Base-by-base conservation (phyloP, 768 basidiomycete genomes). In the Tremella yokohamensis region DNA sequence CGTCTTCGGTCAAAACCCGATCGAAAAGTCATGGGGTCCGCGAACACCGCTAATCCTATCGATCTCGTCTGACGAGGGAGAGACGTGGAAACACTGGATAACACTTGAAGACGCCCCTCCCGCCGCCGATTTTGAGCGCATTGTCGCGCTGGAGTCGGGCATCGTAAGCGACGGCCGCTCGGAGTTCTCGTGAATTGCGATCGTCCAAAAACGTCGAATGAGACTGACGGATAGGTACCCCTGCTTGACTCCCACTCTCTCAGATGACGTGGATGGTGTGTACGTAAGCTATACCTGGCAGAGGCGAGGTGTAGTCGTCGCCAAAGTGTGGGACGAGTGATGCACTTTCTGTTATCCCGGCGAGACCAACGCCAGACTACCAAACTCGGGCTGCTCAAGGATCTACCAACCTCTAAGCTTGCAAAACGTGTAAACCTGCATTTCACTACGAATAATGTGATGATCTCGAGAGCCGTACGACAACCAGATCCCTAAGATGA, bases 221-320 rank as follows among this genome's bases (percentile, higher is more conserved):
- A 11, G 18, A 29, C 55, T 56, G 55, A 56, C 39, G 25, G 13
- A 15, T 18, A 58, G 58, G 3, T 61, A 61, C 29, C 60, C 63
- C 1, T 54, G 47, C n/a, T 45, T 64, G 15, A 54, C 40, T 2
- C 51, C 60, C 7, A 61, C 59, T n/a, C 40, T 15, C 3, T 38
- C 48, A 3, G 63, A 55, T 38, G 63, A 61, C 34, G 52, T n/a
- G 20, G 37, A 24, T 8, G 63, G 63, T 11, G 63, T 64, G 11
- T 64, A 60, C 60, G 47, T 60, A 3, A 57, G 51, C 42, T 64
- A 55, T 19, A 64, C 63, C 3, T 64, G 60, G 60, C 60, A 64
- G 44, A 57, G 63, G 54, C 24, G 60, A 22, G 63, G 63, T 25
- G 29, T 63, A 1, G 38, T 40, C 15, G 54, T 60, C 2, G 40